Base-by-base conservation (phyloP, 2,329 filamentous ascomycete species). In the Triangularia setosa region DNA sequence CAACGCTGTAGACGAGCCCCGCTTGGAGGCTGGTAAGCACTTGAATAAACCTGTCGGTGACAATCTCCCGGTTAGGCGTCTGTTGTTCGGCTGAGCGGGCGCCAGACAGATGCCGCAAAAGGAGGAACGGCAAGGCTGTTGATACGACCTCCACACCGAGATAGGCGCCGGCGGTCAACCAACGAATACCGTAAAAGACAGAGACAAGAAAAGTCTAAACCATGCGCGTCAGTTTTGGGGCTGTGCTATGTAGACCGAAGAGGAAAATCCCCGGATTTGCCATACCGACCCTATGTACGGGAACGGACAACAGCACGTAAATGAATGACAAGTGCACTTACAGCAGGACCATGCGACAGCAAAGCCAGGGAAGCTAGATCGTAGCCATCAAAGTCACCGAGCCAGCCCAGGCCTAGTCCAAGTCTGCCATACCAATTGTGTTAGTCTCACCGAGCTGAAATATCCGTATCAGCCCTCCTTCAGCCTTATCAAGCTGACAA, bases 401-500 rank as follows among this genome's bases (percentile, higher is more conserved):
- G 85, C 92, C 92, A 97, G 56, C 86, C 89, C 56, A 93, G 73
- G 24, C 81, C 86, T 61, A 96, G 81, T 74, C 93, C 88, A 56
- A 87, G 75, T 74, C 85, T 91, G 83, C 80, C 81, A 84, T 5
- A 58, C 61, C 62, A 64, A 54, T 54, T 18, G 52, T 27, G 64
- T 69, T 64, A 69, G 67, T n/a, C 8, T 40, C 14, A 56, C 62
- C 52, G 55, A 66, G 67, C 63, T 64, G 63, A 58, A 68, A 33
- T 11, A 16, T 33, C 27, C 27, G 8, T 11, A 4, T 70, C 81
- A 60, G 88, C 63, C 60, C 68, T 65, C 54, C n/a, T 61, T 68
- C 69, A 71, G 68, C 69, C 70, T 62, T 65, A 65, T 44, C 9
- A 40, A 53, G 58, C 65, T 28, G 65, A 63, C 28, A 65, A 67